Conservation (phyloP, 2,329 filamentous ascomycete species). For the Pseudocercospora musae region DNA sequence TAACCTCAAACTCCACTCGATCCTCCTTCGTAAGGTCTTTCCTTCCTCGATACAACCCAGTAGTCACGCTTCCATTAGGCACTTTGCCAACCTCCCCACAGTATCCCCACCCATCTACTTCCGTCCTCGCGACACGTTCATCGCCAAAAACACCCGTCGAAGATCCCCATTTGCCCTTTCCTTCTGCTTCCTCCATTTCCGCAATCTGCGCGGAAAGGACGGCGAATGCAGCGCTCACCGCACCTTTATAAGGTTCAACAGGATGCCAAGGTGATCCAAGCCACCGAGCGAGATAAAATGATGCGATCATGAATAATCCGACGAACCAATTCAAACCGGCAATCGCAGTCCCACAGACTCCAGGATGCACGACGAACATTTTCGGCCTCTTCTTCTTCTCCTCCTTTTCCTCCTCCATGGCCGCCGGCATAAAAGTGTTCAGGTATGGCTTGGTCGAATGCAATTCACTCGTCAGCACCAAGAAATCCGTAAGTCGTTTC, state of each 20-base stretch:
- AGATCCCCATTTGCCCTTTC: conserved; percentile 79
- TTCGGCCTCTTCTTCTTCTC: conserved; percentile 48
- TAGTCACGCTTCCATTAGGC: conserved; percentile 37
- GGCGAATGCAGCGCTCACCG: conserved; percentile 73
- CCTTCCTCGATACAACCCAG: conserved; percentile 57
- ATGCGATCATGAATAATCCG: conserved; percentile 63
- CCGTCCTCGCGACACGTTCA: conserved; percentile 64
- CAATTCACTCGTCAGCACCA: conserved; percentile 70
- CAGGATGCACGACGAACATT: conserved; percentile 80
- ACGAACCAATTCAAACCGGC: conserved; percentile 70
- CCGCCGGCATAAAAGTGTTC: conserved; percentile 52
- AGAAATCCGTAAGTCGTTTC: conserved; percentile 81
- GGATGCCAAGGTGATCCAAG: conserved; percentile 87
- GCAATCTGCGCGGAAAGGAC: conserved; percentile 66
- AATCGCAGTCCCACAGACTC: conserved; percentile 78
- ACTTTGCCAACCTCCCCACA: conserved; percentile 55
- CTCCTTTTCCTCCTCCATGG: too few relatives aligned
- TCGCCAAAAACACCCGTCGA: conserved; percentile 59
- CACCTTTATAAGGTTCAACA: conserved; percentile 71
- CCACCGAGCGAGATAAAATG: conserved; percentile 69
- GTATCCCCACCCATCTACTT: conserved; percentile 81
- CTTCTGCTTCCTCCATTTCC: conserved; percentile 47
- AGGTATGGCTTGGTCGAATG: conserved; percentile 60
- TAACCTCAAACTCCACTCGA: conserved; percentile 66
- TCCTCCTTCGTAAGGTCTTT: conserved; percentile 58